Conservation (phyloP, 805 yeast species). For the Millerozyma miso region DNA sequence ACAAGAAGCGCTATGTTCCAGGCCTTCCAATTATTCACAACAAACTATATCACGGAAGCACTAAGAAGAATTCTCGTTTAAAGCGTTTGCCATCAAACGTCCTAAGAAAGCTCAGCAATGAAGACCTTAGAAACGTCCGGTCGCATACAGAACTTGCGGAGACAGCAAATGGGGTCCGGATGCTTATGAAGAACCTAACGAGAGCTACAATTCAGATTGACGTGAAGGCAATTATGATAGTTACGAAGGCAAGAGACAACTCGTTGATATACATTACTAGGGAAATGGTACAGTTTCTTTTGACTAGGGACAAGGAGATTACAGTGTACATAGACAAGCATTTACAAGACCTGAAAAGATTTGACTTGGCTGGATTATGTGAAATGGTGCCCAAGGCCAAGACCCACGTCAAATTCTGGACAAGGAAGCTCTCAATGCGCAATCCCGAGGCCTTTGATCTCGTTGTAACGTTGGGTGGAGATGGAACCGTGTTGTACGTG, state of each 20-base stretch:
- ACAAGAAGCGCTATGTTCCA: not conserved
- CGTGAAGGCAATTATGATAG: conserved; percentile 68
- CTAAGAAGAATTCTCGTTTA: conserved; percentile 6
- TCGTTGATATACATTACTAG: conserved; percentile 71
- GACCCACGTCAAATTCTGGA: conserved; percentile 63
- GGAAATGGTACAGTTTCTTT: conserved; percentile 75
- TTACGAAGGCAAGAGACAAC: conserved; percentile 87
- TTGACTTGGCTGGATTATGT: conserved; percentile 52
- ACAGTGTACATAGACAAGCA: conserved; percentile 71
- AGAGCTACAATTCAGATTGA: conserved; percentile 70
- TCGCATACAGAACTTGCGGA: conserved; percentile 76
- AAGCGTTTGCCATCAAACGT: conserved; percentile 17
- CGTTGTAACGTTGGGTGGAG: conserved; percentile 44
- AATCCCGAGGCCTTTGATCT: conserved; percentile 41
- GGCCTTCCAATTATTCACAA: conserved; percentile 23
- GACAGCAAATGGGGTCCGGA: conserved; percentile 76
- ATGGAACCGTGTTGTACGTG: conserved; percentile 43
- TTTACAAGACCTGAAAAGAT: conserved; percentile 57
- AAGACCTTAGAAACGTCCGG: conserved; percentile 50
- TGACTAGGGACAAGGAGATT: conserved; percentile 35
- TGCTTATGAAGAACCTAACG: conserved; percentile 65
- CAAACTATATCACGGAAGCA: conserved; percentile 26
- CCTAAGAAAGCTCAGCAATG: conserved; percentile 26
- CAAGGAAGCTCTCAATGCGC: conserved; percentile 45
- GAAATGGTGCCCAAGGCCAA: conserved; percentile 44